Conservation (phyloP, 164 flowering plant genomes). For the Aristolochia contorta region DNA sequence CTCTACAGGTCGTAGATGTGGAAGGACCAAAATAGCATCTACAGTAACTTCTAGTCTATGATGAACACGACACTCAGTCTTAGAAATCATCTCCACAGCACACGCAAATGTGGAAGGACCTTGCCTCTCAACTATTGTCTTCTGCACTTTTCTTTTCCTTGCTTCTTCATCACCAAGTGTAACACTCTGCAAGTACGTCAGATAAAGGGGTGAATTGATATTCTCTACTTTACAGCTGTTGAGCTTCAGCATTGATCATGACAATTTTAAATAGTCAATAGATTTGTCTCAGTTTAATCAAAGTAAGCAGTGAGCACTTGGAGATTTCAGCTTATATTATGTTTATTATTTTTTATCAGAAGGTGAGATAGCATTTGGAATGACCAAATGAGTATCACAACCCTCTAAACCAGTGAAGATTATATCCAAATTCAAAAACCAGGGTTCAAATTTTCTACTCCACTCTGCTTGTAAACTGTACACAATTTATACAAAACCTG, state of each 20-base stretch:
- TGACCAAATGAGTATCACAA: no score
- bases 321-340: no score
- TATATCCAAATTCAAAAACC: no score
- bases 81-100: constrained; percentile 87
- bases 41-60: constrained; percentile 86
- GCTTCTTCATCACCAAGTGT: constrained; percentile 99
- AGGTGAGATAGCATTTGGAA: no score
- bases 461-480: no score
- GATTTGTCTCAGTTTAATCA: not conserved
- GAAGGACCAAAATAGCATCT: constrained; percentile 93
- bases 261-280: not conserved
- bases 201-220: no score
- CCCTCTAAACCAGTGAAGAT: no score
- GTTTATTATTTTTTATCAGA: no score
- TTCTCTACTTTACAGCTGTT: no score
- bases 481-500: no score
- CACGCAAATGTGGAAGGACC: constrained; percentile 94
- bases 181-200: constrained; percentile 64
- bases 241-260: not conserved
- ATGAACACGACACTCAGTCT: constrained; percentile 81
- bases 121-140: constrained; percentile 94
- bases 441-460: no score
- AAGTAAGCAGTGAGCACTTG: no score
- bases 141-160: constrained; percentile 89
- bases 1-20: constrained; percentile 74